Conservation (phyloP, 495 filamentous ascomycete genomes). For the Aspergillus leporis region DNA sequence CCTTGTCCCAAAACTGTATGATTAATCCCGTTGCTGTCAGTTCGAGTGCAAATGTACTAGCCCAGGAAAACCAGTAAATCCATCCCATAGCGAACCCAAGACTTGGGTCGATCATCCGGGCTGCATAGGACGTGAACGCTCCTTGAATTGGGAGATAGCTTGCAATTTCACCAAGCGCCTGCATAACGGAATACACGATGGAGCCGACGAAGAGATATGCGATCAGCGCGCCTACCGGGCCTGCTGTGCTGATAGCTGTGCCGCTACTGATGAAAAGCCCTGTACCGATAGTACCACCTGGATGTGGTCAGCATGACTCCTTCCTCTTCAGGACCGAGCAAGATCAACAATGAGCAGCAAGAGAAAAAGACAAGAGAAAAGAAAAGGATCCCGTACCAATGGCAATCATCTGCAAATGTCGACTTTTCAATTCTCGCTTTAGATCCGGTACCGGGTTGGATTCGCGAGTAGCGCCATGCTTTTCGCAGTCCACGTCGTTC, state of each 20-base stretch:
- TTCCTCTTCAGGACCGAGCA: slow-evolving; percentile 20
- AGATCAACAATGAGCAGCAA: slow-evolving; percentile 44
- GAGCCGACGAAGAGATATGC: slow-evolving; percentile 66
- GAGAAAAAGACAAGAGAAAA: slow-evolving; percentile 30
- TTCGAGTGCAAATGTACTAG: slow-evolving; percentile 72
- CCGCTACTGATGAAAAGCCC: slow-evolving; percentile 80
- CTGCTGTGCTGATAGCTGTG: slow-evolving; percentile 61
- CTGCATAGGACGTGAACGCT: slow-evolving; percentile 72
- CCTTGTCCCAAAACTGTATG: slow-evolving; percentile 70
- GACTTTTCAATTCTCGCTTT: slow-evolving; percentile 65
- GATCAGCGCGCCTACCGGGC: slow-evolving; percentile 69
- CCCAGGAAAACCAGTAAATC: slow-evolving; percentile 68
- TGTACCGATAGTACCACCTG: slow-evolving; percentile 77
- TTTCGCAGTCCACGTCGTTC: slow-evolving; percentile 44
- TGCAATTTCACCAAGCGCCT: slow-evolving; percentile 67
- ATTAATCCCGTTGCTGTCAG: slow-evolving; percentile 72
- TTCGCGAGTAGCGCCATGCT: slow-evolving; percentile 41
- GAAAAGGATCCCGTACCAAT: slow-evolving; percentile 44
- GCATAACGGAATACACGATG: slow-evolving; percentile 62
- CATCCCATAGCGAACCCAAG: slow-evolving; percentile 80
- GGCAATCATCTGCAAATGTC: slow-evolving; percentile 75
- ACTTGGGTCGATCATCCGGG: slow-evolving; percentile 70
- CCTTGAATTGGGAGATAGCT: slow-evolving; percentile 78
- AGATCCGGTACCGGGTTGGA: slow-evolving; percentile 45
- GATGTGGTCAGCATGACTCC: slow-evolving; percentile 45